Base-by-base conservation (phyloP, 1,139 yeast genomes). In the Taphrina populina region DNA sequence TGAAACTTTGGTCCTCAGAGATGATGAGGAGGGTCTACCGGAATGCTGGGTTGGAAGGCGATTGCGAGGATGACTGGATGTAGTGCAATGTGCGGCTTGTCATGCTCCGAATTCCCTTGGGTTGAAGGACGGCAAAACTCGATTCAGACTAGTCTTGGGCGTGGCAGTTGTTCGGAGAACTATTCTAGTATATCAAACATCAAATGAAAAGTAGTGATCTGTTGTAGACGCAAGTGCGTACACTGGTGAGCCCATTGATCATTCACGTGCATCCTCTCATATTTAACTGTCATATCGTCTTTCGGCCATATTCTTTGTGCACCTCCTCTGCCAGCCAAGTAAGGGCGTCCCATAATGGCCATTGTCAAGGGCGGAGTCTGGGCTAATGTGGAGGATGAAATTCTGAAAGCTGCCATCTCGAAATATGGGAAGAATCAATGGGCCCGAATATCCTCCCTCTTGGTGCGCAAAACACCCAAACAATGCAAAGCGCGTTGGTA, bases 401-500 rank as follows among this genome's bases (percentile, higher is more conserved):
- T 58, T 19, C 49, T 58, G 13, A 58, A 58, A 37, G 61, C 60
- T 10, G 61, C 61, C 17, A 51, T 92, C 1, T 80, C 94, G 46
- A 92, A 92, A 67, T 92, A 92, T 68, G 98, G 98, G 0, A 73
- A 88, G 20, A 88, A 86, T 63, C 96, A 92, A 66, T 92, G 98
- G 98, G 80, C 92, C 5, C 79, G 96, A 52, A 94, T 92, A 3
- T 86, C 96, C 2, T 88, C 96, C 0, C 73, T 92, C 56, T 71
- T 92, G 36, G 84, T 88, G 11, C 82, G 84, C 66, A 92, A 90
- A 69, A 82, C 88, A 3, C 95, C 96, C 11, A 83, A 83, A 65
- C 97, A 92, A 68, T 94, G 95, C 61, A 88, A 88, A 64, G 88
- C 95, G 1, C 73, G 98, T 62, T 92, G 98, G 98, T 76, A 76